Evolutionary conservation across 768 basidiomycete genomes (phyloP), one percentile per base, ranked within the genome.

Genomic region (Termitomyces sp.): DNA sequence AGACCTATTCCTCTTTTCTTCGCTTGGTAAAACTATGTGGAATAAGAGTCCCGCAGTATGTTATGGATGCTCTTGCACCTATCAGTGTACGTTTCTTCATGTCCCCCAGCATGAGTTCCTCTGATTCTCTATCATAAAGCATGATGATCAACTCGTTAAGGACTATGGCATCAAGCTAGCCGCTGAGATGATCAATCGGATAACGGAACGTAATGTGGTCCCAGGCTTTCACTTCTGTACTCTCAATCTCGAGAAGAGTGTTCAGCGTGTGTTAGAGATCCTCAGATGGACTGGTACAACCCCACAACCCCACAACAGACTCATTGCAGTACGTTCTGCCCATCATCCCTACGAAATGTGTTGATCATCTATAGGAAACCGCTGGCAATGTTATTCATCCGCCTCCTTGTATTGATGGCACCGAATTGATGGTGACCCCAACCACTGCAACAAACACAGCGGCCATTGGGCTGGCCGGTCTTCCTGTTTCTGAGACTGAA

Each of bases 231-330:
- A 98, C 70, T 88, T 99, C 66, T 98, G 94, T 69, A 99, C 97
- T 1, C 80, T 99, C 58, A 99, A 99, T 72, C 83, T 99, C 10
- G 97, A 99, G 70, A 96, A 93, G 77, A 96, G 94, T 64, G 88
- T 98, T 2, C 87, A 88, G 55, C 82, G 86, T 14, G 85, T 98
- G 9, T 74, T 98, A 51, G 93, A 96, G 65, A 77, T 71, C 26
- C 80, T 99, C 22, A 76, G 80, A 44, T 96, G 94, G 93, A 78
- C 82, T 28, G 78, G 77, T 18, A 68, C 73, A 22, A 66, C 73
- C 42, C 71, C 73, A n/a, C 62, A 68, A 3, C 60, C 65, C 40
- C 81, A 75, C 38, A 91, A 92, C 66, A 85, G 77, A 66, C 79
- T 91, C 38, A 92, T 92, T 58, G 77, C 78, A 45, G 90, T 90